phyloP scores from a whole-genome alignment of 352 stramenopile genomes.

The Pythium guiyangense region DNA sequence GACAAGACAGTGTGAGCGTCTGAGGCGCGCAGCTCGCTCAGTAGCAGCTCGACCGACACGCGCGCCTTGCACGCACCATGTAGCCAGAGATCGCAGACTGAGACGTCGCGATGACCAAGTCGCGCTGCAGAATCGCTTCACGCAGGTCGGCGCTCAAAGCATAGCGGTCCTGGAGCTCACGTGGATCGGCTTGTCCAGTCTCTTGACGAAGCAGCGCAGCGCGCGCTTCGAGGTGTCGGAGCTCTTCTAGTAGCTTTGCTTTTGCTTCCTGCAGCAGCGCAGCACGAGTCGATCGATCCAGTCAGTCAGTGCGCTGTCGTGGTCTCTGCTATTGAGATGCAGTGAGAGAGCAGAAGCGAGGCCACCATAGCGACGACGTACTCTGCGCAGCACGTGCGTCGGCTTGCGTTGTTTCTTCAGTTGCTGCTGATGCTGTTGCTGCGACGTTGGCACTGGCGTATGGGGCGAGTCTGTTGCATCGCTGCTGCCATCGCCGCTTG shows the following conservation, averaged over 20 bases:
- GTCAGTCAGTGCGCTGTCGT: too few relatives aligned
- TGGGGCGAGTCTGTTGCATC: neutral
- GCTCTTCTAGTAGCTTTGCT: slow-evolving; percentile 8
- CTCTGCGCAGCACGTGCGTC: slow-evolving; percentile 2
- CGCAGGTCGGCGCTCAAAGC: slow-evolving; percentile 2
- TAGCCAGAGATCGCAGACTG: slow-evolving; percentile 7
- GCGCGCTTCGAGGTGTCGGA: slow-evolving; percentile 4
- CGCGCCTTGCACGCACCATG: slow-evolving; percentile 2
- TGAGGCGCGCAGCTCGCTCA: too few relatives aligned
- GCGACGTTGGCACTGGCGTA: neutral
- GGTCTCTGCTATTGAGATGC: too few relatives aligned
- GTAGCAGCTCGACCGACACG: too few relatives aligned
- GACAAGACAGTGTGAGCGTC: neutral
- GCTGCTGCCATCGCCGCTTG: slow-evolving; percentile 3
- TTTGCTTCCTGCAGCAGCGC: too few relatives aligned
- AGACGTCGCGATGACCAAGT: slow-evolving; percentile 3
- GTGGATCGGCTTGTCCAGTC: neutral
- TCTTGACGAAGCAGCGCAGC: slow-evolving; percentile 6
- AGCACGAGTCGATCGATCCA: too few relatives aligned
- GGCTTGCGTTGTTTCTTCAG: slow-evolving; percentile 1
- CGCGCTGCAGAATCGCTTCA: slow-evolving; percentile 7
- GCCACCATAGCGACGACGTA: too few relatives aligned
- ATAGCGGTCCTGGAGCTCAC: neutral
- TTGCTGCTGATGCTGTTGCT: neutral
- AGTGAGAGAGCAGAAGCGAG: too few relatives aligned